Evolutionary conservation across 306 rosid genomes (phyloP).

Genomic region (Vicia faba): DNA sequence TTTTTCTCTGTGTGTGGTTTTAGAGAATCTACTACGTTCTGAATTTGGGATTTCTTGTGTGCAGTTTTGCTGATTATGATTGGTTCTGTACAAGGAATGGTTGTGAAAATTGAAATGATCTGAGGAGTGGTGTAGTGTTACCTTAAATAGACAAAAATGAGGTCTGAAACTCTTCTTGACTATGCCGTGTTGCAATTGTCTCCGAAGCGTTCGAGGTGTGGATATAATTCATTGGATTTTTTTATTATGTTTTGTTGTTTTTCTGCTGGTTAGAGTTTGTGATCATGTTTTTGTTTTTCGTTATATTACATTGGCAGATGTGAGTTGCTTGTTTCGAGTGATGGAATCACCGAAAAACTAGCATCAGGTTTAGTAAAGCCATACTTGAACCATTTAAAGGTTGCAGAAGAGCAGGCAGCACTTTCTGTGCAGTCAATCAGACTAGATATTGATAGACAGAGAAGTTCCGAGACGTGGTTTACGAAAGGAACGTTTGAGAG

Average conservation of each 20-base stretch:
- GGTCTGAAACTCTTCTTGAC: conserved; percentile 84
- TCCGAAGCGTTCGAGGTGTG: conserved; percentile 82
- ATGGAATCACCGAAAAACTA: conserved; percentile 78
- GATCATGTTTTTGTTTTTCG: conserved; percentile 22
- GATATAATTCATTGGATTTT: conserved; percentile 31
- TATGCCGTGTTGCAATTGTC: conserved; percentile 91
- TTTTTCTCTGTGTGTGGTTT: not conserved
- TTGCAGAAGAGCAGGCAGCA: conserved; percentile 85
- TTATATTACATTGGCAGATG: conserved; percentile 55
- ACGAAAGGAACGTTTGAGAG: conserved; percentile 98
- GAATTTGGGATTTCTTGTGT: conserved; percentile 27
- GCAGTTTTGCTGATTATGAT: conserved; percentile 34
- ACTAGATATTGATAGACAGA: conserved; percentile 70
- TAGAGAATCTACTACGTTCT: conserved; percentile 45
- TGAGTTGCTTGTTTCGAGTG: conserved; percentile 75
- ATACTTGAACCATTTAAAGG: conserved; percentile 80
- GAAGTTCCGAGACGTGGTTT: conserved; percentile 76
- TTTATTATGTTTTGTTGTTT: conserved; percentile 6
- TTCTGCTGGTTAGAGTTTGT: conserved; percentile 21
- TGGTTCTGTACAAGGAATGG: conserved; percentile 20
- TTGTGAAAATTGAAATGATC: conserved; percentile 49
- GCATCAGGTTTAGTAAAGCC: conserved; percentile 92
- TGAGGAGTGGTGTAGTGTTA: conserved; percentile 40
- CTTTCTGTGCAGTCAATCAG: conserved; percentile 69
- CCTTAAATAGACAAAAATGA: conserved; percentile 64